Conservation (phyloP, 176 grass and related monocot species). For the Sorghum bicolor region Sorghum_bicolor_NCBIv3 NC_012876.2:15653501-15654000, state of each 20-base stretch:
- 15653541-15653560: background rate
- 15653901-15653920: conserved; percentile 97
- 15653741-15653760: conserved; percentile 83
- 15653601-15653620: background rate
- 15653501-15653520: conserved; percentile 18
- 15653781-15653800: conserved; percentile 59
- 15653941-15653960: conserved; percentile 64
- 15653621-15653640: background rate
- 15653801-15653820: conserved; percentile 92
- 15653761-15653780: conserved; percentile 50
- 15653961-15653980: background rate
- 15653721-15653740: conserved; percentile 84
- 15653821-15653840: conserved; percentile 92
- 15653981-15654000: background rate
- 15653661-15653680: conserved; percentile 28
- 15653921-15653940: conserved; percentile 97
- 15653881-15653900: conserved; percentile 91
- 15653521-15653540: background rate
- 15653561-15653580: background rate
- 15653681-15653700: conserved; percentile 83
- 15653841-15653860: conserved; percentile 89
- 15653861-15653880: conserved; percentile 85
- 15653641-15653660: conserved; percentile 9
- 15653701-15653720: conserved; percentile 65
- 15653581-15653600: background rate